These are phyloP conservation scores for Leccinum huronense DNA, from an alignment of 1,284 basidiomycete species.

Conservation along the genomic window DNA sequence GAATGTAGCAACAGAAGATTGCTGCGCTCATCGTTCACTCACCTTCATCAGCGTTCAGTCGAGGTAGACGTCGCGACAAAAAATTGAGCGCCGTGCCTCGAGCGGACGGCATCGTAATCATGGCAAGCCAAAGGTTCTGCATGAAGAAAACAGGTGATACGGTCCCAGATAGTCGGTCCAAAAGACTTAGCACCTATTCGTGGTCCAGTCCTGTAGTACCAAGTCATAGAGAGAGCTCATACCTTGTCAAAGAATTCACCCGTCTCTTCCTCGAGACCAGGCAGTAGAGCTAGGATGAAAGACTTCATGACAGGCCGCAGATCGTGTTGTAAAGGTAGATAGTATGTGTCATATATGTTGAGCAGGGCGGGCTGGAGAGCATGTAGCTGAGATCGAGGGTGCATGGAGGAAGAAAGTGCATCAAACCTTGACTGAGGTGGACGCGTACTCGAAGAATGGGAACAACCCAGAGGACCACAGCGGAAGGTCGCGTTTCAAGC, in stretches of 20 bases:
- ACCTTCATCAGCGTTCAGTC: constrained; percentile 70
- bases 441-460: constrained; percentile 98
- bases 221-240: constrained; percentile 16
- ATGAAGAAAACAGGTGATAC: constrained; percentile 89
- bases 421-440: constrained; percentile 86
- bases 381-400: constrained; percentile 2
- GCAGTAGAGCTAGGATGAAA: constrained; percentile 89
- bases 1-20: constrained; percentile 10
- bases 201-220: constrained; percentile 16
- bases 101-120: constrained; percentile 86
- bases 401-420: constrained; percentile 2
- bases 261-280: constrained; percentile 93
- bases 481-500: constrained; percentile 82
- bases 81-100: constrained; percentile 89
- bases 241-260: constrained; percentile 97
- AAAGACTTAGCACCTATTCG: constrained; percentile 71
- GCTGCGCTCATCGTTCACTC: constrained; percentile 12
- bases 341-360: constrained; percentile 86
- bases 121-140: constrained; percentile 92
- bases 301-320: constrained; percentile 92
- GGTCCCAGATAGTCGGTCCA: constrained; percentile 81
- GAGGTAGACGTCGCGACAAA: constrained; percentile 76
- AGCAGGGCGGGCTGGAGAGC: constrained; percentile 71
- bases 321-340: constrained; percentile 80
- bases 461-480: constrained; percentile 97